Base-by-base conservation (phyloP, 2,329 filamentous ascomycete genomes). In the Cercospora zeae-maydis region DNA sequence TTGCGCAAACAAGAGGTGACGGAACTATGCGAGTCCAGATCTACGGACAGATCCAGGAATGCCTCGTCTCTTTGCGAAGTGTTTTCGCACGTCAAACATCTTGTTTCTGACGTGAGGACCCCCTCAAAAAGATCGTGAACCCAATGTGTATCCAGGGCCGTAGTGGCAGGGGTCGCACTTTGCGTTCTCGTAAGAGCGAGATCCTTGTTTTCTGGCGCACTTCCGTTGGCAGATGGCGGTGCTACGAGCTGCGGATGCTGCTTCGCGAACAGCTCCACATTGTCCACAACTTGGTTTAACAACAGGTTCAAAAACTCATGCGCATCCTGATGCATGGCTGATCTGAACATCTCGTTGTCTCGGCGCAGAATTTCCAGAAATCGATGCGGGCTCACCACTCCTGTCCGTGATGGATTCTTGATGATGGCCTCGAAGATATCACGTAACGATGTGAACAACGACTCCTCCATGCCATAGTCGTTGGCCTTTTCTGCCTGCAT, bases 121-220 rank as follows among this genome's bases (percentile, higher is more conserved):
- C 95, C 95, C 76, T 99, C 93, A 70, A 99, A 99, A 37, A 99
- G 88, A 72, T 97, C 92, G 77, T 98, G 93, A 24, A 99, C 93
- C 93, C 95, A 98, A 65, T 92, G 76, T 8, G 78, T 77, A 63
- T 78, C 79, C 59, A 73, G 58, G 54, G 63, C 63, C 51, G 64
- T 59, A 21, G 70, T 55, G n/a, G 66, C 66, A 1, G 66, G 60
- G 21, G 68, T 63, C 19, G 57, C 58, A 51, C 64, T 65, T 47
- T 67, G 36, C 5, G 54, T 56, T 9, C 61, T 58, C 16, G 60
- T 45, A 27, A 55, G 37, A 51, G 70, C 69, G 31, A 59, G 45
- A 6, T 59, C 33, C 33, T 59, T 53, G 1, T 8, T 24, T 51
- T 72, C 70, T 7, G 67, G 66, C 19, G 64, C 66, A 11, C 66